Base-by-base conservation (phyloP, 1,284 basidiomycete genomes). In the Vanrija pseudolonga region DNA sequence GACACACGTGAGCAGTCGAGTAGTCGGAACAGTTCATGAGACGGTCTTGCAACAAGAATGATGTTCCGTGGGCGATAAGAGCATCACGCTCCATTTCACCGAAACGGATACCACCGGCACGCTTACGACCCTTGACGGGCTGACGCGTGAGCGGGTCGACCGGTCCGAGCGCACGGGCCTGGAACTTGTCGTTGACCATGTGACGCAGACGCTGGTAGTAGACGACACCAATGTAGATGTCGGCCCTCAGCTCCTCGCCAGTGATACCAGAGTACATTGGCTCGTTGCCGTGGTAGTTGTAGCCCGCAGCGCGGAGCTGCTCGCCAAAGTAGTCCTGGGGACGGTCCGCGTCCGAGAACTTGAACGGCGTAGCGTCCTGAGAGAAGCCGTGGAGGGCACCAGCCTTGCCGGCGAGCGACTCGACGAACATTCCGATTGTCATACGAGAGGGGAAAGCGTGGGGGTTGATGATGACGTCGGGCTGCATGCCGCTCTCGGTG, bases 11-110 rank as follows among this genome's bases (percentile, higher is more conserved):
- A 3, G 93, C 89, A 0, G 94, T 98, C 36, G 93, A 96, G 77
- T 98, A 98, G 78, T 99, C 96, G 40, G 95, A 98, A 74, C 96
- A 99, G 78, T 98, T 98, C 95, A 99, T 98, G 71, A 99, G 79
- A 51, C 96, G 84, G 76, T 99, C 96, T 80, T 98, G 95, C 22
- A 99, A 83, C 44, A 98, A 82, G 86, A 96, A 98, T 6, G 91
- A 92, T 6, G 96, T 97, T 41, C 96, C 96, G 78, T 99, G 96
- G 4, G 96, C 96, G 65, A 99, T 90, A 49, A 98, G 82, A 15
- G 96, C 95, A 72, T 99, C 96, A 55, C 96, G 89, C 78, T 99
- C 96, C 96, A 99, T 99, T 79, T 99, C 96, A 67, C 96, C 96
- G 76, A 99, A 98, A 61, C 96, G 94, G 68, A 99, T 98, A 75